Evolutionary conservation across 495 filamentous ascomycete species (phyloP).

Genomic region (Daldinia loculata): DNA sequence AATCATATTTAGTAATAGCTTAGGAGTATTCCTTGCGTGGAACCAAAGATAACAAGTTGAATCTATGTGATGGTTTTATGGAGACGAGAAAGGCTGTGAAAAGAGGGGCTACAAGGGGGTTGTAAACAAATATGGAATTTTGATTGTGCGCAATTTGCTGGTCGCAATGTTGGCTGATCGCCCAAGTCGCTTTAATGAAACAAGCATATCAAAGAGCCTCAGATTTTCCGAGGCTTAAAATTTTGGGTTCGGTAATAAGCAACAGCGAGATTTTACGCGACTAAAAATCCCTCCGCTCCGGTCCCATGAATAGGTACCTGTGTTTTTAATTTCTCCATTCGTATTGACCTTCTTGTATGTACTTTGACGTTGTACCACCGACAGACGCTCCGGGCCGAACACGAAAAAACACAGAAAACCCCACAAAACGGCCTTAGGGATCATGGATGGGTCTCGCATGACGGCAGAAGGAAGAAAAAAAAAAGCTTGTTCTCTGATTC

Average conservation of each 20-base stretch:
- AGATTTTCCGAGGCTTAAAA: neutral
- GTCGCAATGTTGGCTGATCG: neutral
- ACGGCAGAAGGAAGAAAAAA: neutral
- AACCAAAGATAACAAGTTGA: neutral
- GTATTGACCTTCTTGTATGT: neutral
- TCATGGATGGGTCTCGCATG: conserved; percentile 19
- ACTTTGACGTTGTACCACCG: neutral
- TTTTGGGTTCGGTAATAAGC: conserved; percentile 5
- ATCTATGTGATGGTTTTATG: neutral
- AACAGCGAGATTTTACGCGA: neutral
- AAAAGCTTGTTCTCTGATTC: conserved; percentile 33
- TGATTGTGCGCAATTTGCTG: neutral
- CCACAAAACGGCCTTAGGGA: conserved; percentile 22
- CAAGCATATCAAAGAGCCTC: neutral
- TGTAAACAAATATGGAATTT: neutral
- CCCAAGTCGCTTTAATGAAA: neutral
- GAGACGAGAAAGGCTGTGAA: neutral
- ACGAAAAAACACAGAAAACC: conserved; percentile 9
- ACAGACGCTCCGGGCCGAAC: conserved; percentile 14
- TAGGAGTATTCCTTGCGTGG: too few relatives aligned
- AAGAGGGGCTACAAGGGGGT: conserved; percentile 1
- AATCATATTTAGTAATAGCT: too few relatives aligned
- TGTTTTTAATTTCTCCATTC: conserved; percentile 31
- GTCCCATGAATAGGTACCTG: neutral
- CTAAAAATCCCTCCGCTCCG: neutral